Evolutionary conservation across 495 filamentous ascomycete genomes (phyloP).

Genomic region (Lasiosphaeria hispida): DNA sequence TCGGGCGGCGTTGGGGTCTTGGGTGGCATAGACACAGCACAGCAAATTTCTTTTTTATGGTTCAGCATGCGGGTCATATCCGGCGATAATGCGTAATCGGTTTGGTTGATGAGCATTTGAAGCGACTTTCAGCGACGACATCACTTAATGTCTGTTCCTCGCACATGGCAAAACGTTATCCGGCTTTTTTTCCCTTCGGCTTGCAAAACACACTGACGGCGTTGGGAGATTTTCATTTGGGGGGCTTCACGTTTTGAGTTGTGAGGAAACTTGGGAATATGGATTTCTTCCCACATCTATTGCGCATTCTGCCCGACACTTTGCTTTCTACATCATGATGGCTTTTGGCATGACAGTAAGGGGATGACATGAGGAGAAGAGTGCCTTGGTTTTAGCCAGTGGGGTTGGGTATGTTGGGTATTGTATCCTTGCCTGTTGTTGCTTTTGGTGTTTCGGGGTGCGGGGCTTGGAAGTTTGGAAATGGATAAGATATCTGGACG

Average conservation of each 20-base stretch:
- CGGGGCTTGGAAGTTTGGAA: too few species aligned
- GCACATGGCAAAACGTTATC: too few species aligned
- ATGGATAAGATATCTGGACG: too few species aligned
- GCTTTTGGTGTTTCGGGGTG: too few species aligned
- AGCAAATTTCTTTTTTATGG: neutral
- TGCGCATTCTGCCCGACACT: neutral
- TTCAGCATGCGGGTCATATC: neutral
- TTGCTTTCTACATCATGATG: neutral
- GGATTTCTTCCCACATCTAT: neutral
- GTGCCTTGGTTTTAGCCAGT: too few species aligned
- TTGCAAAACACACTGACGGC: too few species aligned
- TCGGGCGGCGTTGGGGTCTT: neutral
- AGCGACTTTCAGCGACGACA: neutral
- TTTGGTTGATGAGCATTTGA: slow-evolving; percentile 4
- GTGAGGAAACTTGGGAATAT: neutral
- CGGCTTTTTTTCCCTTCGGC: too few species aligned
- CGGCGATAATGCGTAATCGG: slow-evolving; percentile 2
- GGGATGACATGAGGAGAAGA: neutral
- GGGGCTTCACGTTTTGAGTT: neutral
- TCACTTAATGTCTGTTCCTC: too few species aligned
- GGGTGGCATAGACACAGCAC: neutral
- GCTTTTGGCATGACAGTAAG: neutral
- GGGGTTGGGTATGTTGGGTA: too few species aligned
- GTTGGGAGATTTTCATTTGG: neutral
- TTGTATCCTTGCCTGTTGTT: too few species aligned